These are phyloP conservation scores for Arxiozyma heterogenica DNA, from an alignment of 1,139 yeast species.

Conservation along the genomic window DNA sequence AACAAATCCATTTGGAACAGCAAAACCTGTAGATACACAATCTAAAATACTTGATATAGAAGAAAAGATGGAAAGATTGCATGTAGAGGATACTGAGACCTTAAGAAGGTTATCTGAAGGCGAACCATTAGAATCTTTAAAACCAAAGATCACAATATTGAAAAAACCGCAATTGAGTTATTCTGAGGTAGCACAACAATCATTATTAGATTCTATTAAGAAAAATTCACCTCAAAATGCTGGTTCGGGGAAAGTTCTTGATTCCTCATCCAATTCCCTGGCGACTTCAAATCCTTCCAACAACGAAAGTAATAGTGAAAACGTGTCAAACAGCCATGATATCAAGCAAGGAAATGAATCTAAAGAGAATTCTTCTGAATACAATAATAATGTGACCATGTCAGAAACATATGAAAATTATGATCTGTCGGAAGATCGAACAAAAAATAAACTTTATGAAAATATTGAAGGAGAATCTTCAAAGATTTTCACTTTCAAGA, in stretches of 20 bases:
- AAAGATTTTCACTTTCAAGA: constrained; percentile 13
- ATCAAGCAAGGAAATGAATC: background rate
- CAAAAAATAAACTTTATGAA: background rate
- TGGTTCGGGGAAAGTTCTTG: background rate
- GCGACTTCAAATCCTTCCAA: background rate
- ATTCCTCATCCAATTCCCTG: background rate
- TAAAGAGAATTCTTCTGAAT: background rate
- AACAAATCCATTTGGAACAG: constrained; percentile 44
- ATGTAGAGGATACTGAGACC: constrained; percentile 47
- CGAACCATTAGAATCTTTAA: constrained; percentile 5
- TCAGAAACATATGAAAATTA: background rate
- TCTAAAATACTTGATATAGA: constrained; percentile 42
- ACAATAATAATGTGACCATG: background rate
- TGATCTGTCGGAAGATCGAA: background rate
- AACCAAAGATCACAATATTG: constrained; percentile 8
- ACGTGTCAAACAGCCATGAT: background rate
- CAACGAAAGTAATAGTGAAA: background rate
- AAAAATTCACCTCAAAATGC: background rate
- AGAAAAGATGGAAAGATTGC: constrained; percentile 39
- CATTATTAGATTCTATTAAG: background rate
- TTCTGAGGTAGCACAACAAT: constrained; percentile 18
- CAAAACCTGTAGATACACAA: constrained; percentile 46
- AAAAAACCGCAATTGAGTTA: constrained; percentile 18
- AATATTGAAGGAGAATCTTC: constrained; percentile 3
- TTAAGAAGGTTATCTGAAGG: constrained; percentile 34